These are phyloP conservation scores for Aureobasidium melanogenum DNA, from an alignment of 2,329 filamentous ascomycete genomes.

Conservation along the genomic window DNA sequence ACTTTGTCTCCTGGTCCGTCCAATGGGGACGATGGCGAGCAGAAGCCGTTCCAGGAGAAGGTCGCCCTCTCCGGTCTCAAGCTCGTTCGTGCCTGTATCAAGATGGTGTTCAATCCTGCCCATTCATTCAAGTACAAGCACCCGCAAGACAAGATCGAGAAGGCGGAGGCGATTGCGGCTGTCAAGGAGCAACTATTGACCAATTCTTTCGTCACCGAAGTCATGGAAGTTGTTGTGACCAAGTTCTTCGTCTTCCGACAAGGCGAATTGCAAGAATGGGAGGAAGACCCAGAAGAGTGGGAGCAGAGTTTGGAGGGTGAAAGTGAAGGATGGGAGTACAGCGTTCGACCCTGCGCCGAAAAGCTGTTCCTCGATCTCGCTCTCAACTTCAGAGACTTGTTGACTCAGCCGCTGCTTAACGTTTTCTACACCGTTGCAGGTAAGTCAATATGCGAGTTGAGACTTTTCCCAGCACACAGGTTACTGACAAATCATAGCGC, in stretches of 20 bases:
- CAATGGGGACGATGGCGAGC: slow-evolving; percentile 32
- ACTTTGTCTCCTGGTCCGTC: slow-evolving; percentile 40
- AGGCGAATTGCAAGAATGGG: slow-evolving; percentile 82
- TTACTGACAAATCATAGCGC: slow-evolving; percentile 28
- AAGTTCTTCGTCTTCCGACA: slow-evolving; percentile 82
- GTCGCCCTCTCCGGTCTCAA: slow-evolving; percentile 76
- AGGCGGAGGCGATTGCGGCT: slow-evolving; percentile 56
- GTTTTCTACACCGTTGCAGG: slow-evolving; percentile 75
- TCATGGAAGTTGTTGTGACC: slow-evolving; percentile 77
- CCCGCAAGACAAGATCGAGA: slow-evolving; percentile 65
- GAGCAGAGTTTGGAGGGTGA: slow-evolving; percentile 76
- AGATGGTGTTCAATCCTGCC: slow-evolving; percentile 71
- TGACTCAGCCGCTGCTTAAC: slow-evolving; percentile 67
- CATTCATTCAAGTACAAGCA: slow-evolving; percentile 79
- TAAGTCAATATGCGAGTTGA: slow-evolving; percentile 29
- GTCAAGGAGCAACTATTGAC: slow-evolving; percentile 69
- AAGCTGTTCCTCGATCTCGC: slow-evolving; percentile 88
- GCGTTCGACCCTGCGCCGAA: slow-evolving; percentile 84
- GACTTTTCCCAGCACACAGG: neutral
- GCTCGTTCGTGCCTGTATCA: slow-evolving; percentile 71
- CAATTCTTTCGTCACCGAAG: slow-evolving; percentile 65
- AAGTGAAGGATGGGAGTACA: slow-evolving; percentile 82
- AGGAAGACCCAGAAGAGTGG: slow-evolving; percentile 92
- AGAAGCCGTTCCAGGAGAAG: slow-evolving; percentile 54
- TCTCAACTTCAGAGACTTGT: slow-evolving; percentile 74